These are phyloP conservation scores for Ogataea paraovalis DNA, from an alignment of 805 yeast genomes.

Conservation along the genomic window DNA sequence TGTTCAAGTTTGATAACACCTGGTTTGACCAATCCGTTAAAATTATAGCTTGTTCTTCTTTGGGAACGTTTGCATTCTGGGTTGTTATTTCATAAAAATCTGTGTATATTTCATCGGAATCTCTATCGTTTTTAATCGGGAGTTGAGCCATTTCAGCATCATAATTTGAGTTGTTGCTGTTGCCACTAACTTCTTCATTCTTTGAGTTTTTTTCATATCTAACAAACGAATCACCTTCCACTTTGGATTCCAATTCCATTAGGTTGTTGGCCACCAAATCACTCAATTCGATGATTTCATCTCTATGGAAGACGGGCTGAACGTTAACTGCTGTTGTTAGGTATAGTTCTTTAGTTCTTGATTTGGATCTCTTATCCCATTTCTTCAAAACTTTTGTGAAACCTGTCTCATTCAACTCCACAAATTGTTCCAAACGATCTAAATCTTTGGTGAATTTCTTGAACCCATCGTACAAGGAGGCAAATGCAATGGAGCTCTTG, in stretches of 20 bases:
- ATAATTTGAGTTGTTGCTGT: neutral
- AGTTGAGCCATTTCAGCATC: neutral
- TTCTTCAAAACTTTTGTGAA: conserved; percentile 92
- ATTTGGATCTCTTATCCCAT: conserved; percentile 96
- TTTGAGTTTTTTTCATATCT: conserved; percentile 21
- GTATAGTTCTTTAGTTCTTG: conserved; percentile 90
- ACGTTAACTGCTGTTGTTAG: conserved; percentile 90
- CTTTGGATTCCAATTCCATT: conserved; percentile 70
- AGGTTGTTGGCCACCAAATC: conserved; percentile 67
- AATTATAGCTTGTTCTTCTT: conserved; percentile 27
- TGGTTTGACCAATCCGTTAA: conserved; percentile 37
- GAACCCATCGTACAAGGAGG: conserved; percentile 82
- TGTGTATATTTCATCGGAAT: conserved; percentile 65
- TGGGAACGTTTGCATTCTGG: conserved; percentile 36
- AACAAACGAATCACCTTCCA: conserved; percentile 37
- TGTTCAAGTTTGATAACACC: conserved; percentile 40
- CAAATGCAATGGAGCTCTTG: conserved; percentile 70
- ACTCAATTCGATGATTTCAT: conserved; percentile 77
- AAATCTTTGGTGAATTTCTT: conserved; percentile 86
- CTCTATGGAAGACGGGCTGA: conserved; percentile 93
- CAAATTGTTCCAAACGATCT: conserved; percentile 85
- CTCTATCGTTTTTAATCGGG: conserved; percentile 18
- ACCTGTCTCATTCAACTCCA: conserved; percentile 92
- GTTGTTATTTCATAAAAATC: conserved; percentile 48
- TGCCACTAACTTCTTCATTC: conserved; percentile 5